A percentile compares a stretch with the other conserved stretches of the same genome.
phyloP scores from a whole-genome alignment of 2,329 filamentous ascomycete genomes.

The Aspergillus sp. region DNA sequence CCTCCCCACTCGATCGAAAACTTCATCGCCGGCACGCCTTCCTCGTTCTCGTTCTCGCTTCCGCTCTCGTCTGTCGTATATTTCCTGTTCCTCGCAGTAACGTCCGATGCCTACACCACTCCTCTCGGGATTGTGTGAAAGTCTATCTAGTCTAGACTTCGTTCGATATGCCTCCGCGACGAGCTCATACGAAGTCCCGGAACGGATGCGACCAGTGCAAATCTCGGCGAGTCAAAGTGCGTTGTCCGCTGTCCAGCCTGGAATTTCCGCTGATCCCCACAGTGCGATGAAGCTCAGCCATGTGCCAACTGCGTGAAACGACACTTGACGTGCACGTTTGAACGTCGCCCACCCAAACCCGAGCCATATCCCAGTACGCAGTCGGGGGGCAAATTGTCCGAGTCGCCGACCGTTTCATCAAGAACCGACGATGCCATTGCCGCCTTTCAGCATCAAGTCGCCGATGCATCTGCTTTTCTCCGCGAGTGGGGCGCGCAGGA shows the following conservation, averaged over 20 bases:
- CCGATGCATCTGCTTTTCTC: conserved; percentile 2
- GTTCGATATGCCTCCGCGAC: conserved; percentile 23
- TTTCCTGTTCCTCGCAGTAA: neutral
- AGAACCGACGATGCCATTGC: neutral
- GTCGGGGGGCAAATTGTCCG: conserved; percentile 11
- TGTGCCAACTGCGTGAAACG: conserved; percentile 31
- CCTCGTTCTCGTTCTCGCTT: neutral
- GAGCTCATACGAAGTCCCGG: conserved; percentile 30
- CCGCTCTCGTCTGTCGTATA: neutral
- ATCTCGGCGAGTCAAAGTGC: conserved; percentile 26
- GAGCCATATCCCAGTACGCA: neutral
- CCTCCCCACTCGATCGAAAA: neutral
- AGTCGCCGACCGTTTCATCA: conserved; percentile 31
- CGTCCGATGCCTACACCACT: neutral
- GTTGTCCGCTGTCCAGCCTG: neutral
- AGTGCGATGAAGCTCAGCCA: conserved; percentile 32
- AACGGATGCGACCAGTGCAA: conserved; percentile 33
- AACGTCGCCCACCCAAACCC: neutral
- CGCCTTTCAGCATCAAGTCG: neutral
- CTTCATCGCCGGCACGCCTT: neutral
- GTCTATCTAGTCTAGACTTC: too few species aligned
- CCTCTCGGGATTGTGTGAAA: neutral
- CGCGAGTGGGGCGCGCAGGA: conserved; percentile 15
- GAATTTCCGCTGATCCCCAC: neutral
- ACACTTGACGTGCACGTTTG: conserved; percentile 19